Evolutionary conservation across 1,139 yeast species (phyloP).

Genomic region (Chernovozyma sophiae-reginae): DNA sequence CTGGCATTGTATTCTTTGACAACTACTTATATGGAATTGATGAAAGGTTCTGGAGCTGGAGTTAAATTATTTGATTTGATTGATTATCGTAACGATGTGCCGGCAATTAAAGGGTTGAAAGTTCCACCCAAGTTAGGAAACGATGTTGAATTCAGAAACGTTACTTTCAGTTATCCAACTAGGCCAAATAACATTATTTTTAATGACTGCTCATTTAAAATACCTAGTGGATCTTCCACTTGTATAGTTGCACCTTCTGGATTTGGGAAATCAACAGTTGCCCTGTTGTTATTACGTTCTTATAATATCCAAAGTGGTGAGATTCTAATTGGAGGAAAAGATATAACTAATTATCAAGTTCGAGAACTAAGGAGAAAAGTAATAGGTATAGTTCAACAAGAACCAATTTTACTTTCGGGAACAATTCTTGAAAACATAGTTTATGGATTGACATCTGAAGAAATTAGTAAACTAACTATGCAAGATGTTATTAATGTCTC

Average conservation of each 20-base stretch:
- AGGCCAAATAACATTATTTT: slow-evolving; percentile 74
- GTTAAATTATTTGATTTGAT: slow-evolving; percentile 44
- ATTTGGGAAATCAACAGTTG: slow-evolving; percentile 84
- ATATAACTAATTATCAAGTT: slow-evolving; percentile 61
- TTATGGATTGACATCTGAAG: slow-evolving; percentile 62
- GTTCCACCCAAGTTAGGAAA: slow-evolving; percentile 44
- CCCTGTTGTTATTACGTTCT: slow-evolving; percentile 67
- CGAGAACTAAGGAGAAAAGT: slow-evolving; percentile 64
- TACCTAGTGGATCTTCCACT: slow-evolving; percentile 71
- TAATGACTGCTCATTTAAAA: slow-evolving; percentile 54
- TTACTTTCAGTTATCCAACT: slow-evolving; percentile 81
- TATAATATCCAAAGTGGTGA: slow-evolving; percentile 57
- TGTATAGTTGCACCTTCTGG: slow-evolving; percentile 94
- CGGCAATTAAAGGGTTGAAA: slow-evolving; percentile 39
- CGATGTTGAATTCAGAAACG: slow-evolving; percentile 61
- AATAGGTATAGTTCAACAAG: slow-evolving; percentile 86
- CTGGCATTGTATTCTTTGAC: slow-evolving; percentile 48
- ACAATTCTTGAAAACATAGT: slow-evolving; percentile 74
- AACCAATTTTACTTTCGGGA: slow-evolving; percentile 78
- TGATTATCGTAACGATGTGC: slow-evolving; percentile 41
- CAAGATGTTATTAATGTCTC: slow-evolving; percentile 40
- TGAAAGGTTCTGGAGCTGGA: slow-evolving; percentile 57
- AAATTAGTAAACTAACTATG: slow-evolving; percentile 38
- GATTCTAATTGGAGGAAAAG: slow-evolving; percentile 62
- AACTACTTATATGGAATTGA: slow-evolving; percentile 50